Evolutionary conservation across 2,329 filamentous ascomycete species (phyloP).

Genomic region (Neoscytalidium dimidiatum): DNA sequence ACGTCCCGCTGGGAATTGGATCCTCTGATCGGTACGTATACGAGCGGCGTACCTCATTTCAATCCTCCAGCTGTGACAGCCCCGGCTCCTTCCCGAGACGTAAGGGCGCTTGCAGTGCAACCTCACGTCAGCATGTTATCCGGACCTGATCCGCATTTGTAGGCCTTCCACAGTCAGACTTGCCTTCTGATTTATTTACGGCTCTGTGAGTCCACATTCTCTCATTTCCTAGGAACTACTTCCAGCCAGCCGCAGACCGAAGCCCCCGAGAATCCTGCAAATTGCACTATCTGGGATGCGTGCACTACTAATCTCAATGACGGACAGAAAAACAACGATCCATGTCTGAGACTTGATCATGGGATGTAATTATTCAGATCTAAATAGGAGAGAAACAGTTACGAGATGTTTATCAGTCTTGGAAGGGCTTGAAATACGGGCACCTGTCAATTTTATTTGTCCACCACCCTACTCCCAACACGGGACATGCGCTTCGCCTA

Average conservation of each 20-base stretch:
- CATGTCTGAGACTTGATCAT: no score
- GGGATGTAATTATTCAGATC: no score
- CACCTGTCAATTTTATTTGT: no score
- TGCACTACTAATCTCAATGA: no score
- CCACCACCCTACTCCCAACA: no score
- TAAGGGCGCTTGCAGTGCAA: slow-evolving; percentile 6
- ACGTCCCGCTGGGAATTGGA: no score
- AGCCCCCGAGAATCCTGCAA: background rate
- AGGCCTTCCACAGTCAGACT: background rate
- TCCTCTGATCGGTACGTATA: background rate
- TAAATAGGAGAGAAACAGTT: no score
- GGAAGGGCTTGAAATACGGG: background rate
- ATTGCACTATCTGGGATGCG: no score
- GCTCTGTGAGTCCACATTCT: background rate
- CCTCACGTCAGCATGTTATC: slow-evolving; percentile 9
- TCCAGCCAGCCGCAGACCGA: background rate
- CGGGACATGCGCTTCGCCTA: background rate
- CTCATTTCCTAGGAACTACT: background rate
- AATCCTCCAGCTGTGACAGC: background rate
- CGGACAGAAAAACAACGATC: no score
- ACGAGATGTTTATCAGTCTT: background rate
- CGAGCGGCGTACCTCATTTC: background rate
- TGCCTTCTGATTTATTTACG: background rate
- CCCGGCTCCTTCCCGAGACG: background rate
- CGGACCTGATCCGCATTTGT: background rate